Conservation (phyloP, 2,329 filamentous ascomycete genomes). For the Penicillium sp. region DNA sequence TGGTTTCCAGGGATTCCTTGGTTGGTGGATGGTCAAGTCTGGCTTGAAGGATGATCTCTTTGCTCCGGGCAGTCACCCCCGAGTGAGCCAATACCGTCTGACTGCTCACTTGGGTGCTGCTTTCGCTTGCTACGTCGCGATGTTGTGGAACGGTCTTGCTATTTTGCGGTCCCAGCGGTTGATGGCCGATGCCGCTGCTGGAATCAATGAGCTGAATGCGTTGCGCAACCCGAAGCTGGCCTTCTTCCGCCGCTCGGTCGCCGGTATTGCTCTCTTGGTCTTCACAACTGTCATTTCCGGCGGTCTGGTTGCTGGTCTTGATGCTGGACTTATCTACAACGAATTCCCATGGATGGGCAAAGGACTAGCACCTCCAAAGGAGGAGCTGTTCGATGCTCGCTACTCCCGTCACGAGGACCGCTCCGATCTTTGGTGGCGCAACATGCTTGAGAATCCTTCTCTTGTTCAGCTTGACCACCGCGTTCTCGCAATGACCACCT, state of each 20-base stretch:
- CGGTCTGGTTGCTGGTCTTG: constrained; percentile 87
- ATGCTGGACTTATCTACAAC: constrained; percentile 97
- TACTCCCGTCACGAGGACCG: constrained; percentile 77
- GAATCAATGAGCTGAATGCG: constrained; percentile 58
- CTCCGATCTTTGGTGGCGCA: constrained; percentile 91
- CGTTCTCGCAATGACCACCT: constrained; percentile 84
- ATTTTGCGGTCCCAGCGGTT: constrained; percentile 76
- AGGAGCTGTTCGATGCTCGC: constrained; percentile 80
- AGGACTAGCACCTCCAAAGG: constrained; percentile 74
- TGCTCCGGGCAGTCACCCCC: constrained; percentile 81
- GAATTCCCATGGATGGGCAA: constrained; percentile 95
- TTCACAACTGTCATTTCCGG: constrained; percentile 93
- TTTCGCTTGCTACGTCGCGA: constrained; percentile 89
- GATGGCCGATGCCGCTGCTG: constrained; percentile 63
- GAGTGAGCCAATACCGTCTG: constrained; percentile 91
- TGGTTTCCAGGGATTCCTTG: constrained; percentile 90
- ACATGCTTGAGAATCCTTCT: constrained; percentile 94
- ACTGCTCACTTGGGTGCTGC: constrained; percentile 86
- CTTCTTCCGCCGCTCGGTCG: constrained; percentile 70
- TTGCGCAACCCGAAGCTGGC: constrained; percentile 67
- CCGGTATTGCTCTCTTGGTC: constrained; percentile 69
- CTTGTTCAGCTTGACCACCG: constrained; percentile 95
- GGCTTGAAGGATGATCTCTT: constrained; percentile 95
- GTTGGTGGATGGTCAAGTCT: constrained; percentile 99
- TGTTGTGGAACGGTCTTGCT: constrained; percentile 84